Percentiles rank a stretch among this genome's conserved stretches.
phyloP scores from a whole-genome alignment of 129 eudicot species.

The Centella asiatica region DNA sequence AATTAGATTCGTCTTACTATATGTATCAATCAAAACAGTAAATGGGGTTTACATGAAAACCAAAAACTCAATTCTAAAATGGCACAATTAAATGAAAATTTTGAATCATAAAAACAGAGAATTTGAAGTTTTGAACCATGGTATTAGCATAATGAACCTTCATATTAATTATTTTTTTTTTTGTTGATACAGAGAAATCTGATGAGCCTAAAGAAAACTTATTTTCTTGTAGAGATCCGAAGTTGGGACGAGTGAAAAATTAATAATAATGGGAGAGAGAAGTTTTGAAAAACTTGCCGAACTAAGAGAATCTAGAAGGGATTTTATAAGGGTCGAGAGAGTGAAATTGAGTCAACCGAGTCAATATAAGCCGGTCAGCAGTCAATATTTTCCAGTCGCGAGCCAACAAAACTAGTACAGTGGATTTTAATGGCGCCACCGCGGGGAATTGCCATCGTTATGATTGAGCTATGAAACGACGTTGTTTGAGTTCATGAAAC shows the following conservation, averaged over 20 bases:
- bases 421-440: too few species aligned
- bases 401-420: background rate
- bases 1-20: too few species aligned
- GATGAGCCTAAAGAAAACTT: background rate
- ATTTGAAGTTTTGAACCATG: too few species aligned
- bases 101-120: too few species aligned
- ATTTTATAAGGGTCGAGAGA: conserved; percentile 15
- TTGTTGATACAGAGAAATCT: conserved; percentile 7
- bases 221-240: background rate
- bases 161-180: conserved; percentile 7
- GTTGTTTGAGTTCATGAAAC: background rate
- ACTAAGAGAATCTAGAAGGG: background rate
- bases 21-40: too few species aligned
- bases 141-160: conserved; percentile 11
- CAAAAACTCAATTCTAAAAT: too few species aligned
- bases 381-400: conserved; percentile 16
- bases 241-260: background rate
- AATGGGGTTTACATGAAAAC: too few species aligned
- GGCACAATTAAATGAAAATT: too few species aligned
- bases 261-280: background rate
- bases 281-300: conserved; percentile 8
- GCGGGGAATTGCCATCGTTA: background rate
- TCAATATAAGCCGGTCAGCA: conserved; percentile 21
- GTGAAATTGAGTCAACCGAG: conserved; percentile 18
- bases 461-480: background rate